Evolutionary conservation across 352 stramenopile species (phyloP).

Genomic region (Achlya hypogyna): DNA sequence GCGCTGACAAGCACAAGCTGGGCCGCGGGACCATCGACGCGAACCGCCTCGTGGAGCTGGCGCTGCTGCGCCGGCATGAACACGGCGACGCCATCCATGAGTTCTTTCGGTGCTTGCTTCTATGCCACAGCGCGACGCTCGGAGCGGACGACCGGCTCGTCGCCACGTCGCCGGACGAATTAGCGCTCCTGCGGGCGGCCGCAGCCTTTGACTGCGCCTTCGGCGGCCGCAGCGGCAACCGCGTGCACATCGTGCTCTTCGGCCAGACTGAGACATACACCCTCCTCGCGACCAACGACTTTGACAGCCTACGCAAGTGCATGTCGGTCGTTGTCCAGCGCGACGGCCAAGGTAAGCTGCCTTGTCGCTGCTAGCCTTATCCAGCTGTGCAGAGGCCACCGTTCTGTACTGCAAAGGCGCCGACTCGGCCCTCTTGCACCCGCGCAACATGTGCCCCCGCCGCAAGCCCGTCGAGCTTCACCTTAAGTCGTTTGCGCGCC

Average conservation of each 20-base stretch:
- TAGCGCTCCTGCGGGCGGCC: conserved; percentile 60
- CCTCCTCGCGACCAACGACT: conserved; percentile 69
- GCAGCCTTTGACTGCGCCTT: conserved; percentile 70
- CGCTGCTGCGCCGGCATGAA: neutral
- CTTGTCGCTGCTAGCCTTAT: neutral
- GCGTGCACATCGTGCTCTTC: conserved; percentile 74
- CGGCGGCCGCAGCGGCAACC: conserved; percentile 56
- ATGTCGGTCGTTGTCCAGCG: conserved; percentile 70
- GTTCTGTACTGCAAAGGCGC: conserved; percentile 81
- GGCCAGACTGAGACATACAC: conserved; percentile 54
- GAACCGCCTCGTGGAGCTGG: neutral
- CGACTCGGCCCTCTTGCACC: conserved; percentile 78
- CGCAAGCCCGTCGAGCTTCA: conserved; percentile 62
- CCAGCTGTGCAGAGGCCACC: conserved; percentile 37
- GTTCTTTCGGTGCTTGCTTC: conserved; percentile 68
- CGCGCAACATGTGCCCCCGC: neutral
- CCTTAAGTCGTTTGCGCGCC: conserved; percentile 79
- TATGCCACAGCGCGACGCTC: conserved; percentile 71
- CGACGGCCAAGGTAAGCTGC: neutral
- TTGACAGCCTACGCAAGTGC: conserved; percentile 75
- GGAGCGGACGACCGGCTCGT: conserved; percentile 42
- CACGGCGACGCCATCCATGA: neutral
- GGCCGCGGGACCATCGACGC: neutral
- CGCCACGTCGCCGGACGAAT: conserved; percentile 71
- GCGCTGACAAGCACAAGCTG: neutral